These are phyloP conservation scores for Aspergillus sergii DNA, from an alignment of 2,329 filamentous ascomycete species.

Conservation along the genomic window DNA sequence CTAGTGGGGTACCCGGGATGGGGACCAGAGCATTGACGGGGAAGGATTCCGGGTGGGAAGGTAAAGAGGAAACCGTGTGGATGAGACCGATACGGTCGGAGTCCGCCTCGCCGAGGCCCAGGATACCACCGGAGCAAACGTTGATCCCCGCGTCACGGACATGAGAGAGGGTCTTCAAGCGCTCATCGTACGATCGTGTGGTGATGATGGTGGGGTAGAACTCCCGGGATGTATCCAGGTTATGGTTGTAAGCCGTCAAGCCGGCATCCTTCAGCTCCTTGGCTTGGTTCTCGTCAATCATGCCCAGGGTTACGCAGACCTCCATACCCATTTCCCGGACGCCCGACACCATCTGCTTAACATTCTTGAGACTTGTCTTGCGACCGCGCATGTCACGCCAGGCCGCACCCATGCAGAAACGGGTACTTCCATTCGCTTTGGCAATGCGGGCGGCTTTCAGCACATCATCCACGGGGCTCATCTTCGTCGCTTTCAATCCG, in stretches of 20 bases:
- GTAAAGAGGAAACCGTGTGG: constrained; percentile 78
- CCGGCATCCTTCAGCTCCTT: constrained; percentile 80
- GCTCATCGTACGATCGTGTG: constrained; percentile 84
- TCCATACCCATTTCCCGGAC: constrained; percentile 85
- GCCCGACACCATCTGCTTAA: constrained; percentile 82
- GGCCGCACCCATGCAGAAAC: constrained; percentile 94
- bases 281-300: constrained; percentile 83
- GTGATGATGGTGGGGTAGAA: constrained; percentile 87
- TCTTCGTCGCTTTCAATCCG: constrained; percentile 76
- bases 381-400: constrained; percentile 94
- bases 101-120: constrained; percentile 78
- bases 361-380: constrained; percentile 79
- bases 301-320: constrained; percentile 88
- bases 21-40: constrained; percentile 89
- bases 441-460: constrained; percentile 76
- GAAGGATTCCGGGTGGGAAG: constrained; percentile 83
- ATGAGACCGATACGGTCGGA: constrained; percentile 81
- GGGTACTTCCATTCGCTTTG: constrained; percentile 80
- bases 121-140: constrained; percentile 86
- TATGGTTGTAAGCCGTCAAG: constrained; percentile 91
- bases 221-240: constrained; percentile 86
- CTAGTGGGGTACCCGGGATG: constrained; percentile 85
- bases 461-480: constrained; percentile 78
- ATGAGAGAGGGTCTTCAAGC: constrained; percentile 74
- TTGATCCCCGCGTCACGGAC: constrained; percentile 86